Evolutionary conservation across 2,329 filamentous ascomycete genomes (phyloP), one percentile per base, ranked within the genome.

Genomic region (Aspergillus texensis): DNA sequence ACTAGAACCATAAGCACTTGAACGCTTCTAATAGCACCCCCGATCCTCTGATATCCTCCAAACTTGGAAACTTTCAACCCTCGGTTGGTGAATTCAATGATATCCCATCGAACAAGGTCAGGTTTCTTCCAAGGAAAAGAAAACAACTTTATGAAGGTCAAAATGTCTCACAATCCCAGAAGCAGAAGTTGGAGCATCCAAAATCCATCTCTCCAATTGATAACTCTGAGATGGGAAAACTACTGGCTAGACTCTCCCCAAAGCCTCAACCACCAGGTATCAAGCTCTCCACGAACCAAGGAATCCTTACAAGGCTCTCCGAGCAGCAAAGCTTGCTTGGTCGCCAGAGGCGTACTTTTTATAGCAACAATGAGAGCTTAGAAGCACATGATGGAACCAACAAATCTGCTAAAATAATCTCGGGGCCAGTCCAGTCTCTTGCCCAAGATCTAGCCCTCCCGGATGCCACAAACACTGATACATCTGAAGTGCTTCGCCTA

Each of bases 281-380:
- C 41, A 67, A 68, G 45, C 34, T 65, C 41, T 57, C 63, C 30
- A 59, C 62, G 14, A 69, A 71, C 34, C 64, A 72, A 52, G 72
- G 73, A 14, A 69, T 93, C 58, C 81, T 93, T 67, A 87, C 89
- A 61, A 91, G 89, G 74, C 83, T 94, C 55, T 87, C 87, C n/a
- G 89, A 93, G 75, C 90, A 93, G 71, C 87, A 90, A 71, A 81
- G 81, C 50, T 75, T 83, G n/a, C 77, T 89, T 57, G 82, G 82
- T 57, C 84, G 87, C 75, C 87, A 90, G 72, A 85, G 84, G 65
- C 82, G 86, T 62, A 81, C 82, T 58, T 74, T 86, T 50, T 60
- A 65, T 21, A 65, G 63, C 43, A 71, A 68, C 48, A 66, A 60
- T 45, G 62, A 62, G 14, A 58, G 67, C 1, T 36, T 63, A 36